phyloP scores from a whole-genome alignment of 169 alveolate species.

The Neospora caninum region DNA sequence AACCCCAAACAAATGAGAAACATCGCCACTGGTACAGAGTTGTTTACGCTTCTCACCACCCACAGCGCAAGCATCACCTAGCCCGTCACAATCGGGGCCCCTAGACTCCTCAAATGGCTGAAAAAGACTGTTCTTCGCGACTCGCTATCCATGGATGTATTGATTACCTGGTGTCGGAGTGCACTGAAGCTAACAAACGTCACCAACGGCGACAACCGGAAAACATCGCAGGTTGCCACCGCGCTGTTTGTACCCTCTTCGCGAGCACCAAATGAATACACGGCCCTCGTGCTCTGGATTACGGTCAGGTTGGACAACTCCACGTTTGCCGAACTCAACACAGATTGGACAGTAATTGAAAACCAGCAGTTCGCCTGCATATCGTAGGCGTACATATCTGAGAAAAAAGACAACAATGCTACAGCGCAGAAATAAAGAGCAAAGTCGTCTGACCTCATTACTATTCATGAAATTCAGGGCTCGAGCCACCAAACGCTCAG shows the following conservation, averaged over 20 bases:
- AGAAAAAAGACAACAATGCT: neutral
- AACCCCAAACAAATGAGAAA: no score
- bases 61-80: no score
- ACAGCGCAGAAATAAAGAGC: neutral
- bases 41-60: no score
- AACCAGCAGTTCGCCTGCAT: constrained; percentile 68
- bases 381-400: constrained; percentile 64
- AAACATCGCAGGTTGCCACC: constrained; percentile 53
- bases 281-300: constrained; percentile 39
- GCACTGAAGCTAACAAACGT: constrained; percentile 61
- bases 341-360: constrained; percentile 23
- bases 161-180: constrained; percentile 54
- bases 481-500: no score
- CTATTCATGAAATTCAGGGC: no score
- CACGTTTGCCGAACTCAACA: neutral
- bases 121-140: no score
- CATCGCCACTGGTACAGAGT: no score
- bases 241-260: constrained; percentile 48
- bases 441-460: no score
- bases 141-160: no score
- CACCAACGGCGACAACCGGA: constrained; percentile 55
- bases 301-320: constrained; percentile 46
- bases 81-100: no score
- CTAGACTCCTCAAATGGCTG: no score
- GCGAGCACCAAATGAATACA: constrained; percentile 57